phyloP scores from a whole-genome alignment of 257 asterid species.

The Petunia secreta region DNA sequence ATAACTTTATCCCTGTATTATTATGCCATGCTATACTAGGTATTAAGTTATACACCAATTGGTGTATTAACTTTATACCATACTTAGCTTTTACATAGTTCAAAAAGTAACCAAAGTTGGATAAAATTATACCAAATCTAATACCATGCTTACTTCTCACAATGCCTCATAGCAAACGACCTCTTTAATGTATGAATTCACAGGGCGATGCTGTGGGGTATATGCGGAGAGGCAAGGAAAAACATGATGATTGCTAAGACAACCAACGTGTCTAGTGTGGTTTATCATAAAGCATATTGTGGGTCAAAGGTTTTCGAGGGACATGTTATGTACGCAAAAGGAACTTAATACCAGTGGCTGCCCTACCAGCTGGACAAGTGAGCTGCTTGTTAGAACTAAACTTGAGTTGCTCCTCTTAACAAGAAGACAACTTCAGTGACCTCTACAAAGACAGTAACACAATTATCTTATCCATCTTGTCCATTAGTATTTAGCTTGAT shows the following conservation, averaged over 20 bases:
- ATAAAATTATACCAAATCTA: too few species aligned
- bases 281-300: not conserved
- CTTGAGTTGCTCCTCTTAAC: conserved; percentile 12
- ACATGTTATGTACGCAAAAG: not conserved
- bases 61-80: too few species aligned
- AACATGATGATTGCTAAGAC: conserved; percentile 18
- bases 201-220: not conserved
- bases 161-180: too few species aligned
- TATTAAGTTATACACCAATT: too few species aligned
- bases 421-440: conserved; percentile 18
- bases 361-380: not conserved
- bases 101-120: too few species aligned
- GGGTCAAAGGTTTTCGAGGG: conserved; percentile 14
- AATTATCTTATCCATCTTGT: conserved; percentile 12
- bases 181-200: not conserved
- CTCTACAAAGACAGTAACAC: conserved; percentile 4
- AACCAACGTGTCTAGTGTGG: not conserved
- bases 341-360: not conserved
- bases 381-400: not conserved
- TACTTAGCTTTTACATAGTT: too few species aligned
- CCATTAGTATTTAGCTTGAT: not conserved
- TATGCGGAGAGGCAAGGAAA: not conserved
- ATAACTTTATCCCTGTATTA: too few species aligned
- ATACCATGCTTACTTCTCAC: too few species aligned
- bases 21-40: too few species aligned